phyloP scores from a whole-genome alignment of 495 filamentous ascomycete species.

The Penicillium simplicissimum region DNA sequence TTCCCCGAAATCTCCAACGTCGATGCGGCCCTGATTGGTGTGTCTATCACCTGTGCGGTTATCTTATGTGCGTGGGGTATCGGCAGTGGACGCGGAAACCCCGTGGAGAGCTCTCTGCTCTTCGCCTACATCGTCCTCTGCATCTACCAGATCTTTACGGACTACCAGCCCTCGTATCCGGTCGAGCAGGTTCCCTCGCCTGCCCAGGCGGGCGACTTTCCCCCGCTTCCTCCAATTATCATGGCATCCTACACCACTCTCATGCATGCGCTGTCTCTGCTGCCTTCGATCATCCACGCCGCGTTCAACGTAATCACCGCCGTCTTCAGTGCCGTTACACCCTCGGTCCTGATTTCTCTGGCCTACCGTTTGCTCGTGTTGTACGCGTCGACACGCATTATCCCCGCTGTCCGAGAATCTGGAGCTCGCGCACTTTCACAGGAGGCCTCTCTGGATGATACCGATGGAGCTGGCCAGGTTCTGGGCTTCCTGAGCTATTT shows the following conservation, averaged over 20 bases:
- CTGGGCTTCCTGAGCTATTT: conserved; percentile 87
- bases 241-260: conserved; percentile 98
- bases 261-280: conserved; percentile 74
- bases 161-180: conserved; percentile 79
- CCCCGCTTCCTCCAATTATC: conserved; percentile 90
- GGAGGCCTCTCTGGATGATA: conserved; percentile 81
- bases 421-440: conserved; percentile 79
- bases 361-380: conserved; percentile 90
- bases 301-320: conserved; percentile 84
- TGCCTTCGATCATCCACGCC: conserved; percentile 82
- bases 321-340: conserved; percentile 89
- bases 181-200: conserved; percentile 56
- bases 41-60: conserved; percentile 84
- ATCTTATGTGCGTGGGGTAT: conserved; percentile 95
- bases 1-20: conserved; percentile 92
- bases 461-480: conserved; percentile 75
- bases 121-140: conserved; percentile 97
- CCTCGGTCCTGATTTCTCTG: conserved; percentile 90
- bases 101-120: conserved; percentile 91
- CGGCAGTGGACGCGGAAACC: conserved; percentile 89
- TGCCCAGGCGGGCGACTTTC: conserved; percentile 72
- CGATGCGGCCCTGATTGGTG: conserved; percentile 92
- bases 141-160: conserved; percentile 98
- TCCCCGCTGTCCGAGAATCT: conserved; percentile 84
- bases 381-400: conserved; percentile 94